Conservation (phyloP, 768 basidiomycete species). For the Sporobolomyces phaffii region DNA sequence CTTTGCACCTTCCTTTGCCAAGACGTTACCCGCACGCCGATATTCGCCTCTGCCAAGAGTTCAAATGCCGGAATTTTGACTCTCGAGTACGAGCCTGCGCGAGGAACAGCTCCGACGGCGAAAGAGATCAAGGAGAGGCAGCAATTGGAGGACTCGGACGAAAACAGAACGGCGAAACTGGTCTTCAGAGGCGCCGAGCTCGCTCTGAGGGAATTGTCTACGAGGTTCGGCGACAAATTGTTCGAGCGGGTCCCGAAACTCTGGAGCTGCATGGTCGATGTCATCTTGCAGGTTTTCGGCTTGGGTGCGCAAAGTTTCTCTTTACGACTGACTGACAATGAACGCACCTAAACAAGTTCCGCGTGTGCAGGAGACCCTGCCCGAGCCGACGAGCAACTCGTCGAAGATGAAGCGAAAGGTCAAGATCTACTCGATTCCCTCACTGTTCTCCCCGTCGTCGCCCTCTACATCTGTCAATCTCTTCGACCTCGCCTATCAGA, state of each 20-base stretch:
- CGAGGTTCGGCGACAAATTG: conserved; percentile 64
- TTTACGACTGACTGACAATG: no score
- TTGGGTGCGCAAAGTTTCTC: conserved; percentile 51
- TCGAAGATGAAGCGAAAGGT: conserved; percentile 58
- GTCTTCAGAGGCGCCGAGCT: conserved; percentile 78
- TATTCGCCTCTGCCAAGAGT: conserved; percentile 58
- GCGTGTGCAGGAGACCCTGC: conserved; percentile 5
- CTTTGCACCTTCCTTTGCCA: conserved; percentile 93
- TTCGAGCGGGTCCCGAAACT: conserved; percentile 80
- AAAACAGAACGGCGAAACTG: conserved; percentile 60
- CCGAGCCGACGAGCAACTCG: conserved; percentile 60
- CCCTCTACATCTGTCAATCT: conserved; percentile 64
- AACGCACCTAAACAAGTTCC: no score
- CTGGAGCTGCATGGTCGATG: conserved; percentile 87
- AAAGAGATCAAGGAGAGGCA: conserved; percentile 44
- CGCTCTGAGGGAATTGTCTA: conserved; percentile 72
- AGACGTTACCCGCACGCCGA: conserved; percentile 79
- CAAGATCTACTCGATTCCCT: conserved; percentile 90
- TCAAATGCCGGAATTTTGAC: conserved; percentile 66
- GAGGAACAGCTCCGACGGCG: conserved; percentile 38
- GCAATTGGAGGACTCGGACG: conserved; percentile 51
- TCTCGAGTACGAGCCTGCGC: conserved; percentile 47
- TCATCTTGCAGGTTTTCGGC: conserved; percentile 62
- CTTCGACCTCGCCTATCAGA: conserved; percentile 64
- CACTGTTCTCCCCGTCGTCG: conserved; percentile 76